These are phyloP conservation scores for Ustilago bromivora DNA, from an alignment of 1,284 basidiomycete genomes.

Conservation along the genomic window DNA sequence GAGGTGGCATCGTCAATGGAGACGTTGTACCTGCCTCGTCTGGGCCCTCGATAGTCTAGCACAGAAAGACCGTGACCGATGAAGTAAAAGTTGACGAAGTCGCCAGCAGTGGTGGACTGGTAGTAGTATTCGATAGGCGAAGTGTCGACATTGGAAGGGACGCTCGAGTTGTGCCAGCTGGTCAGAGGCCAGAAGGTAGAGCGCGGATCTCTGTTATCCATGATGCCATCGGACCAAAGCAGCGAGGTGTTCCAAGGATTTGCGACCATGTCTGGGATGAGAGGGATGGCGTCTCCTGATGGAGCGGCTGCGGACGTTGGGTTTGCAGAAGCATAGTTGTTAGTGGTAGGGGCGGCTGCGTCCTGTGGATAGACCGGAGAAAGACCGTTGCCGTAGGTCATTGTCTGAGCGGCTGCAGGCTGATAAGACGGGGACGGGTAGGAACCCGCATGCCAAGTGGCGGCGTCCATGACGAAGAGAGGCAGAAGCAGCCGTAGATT, in stretches of 20 bases:
- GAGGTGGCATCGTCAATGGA: constrained; percentile 29
- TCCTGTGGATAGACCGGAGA: neutral
- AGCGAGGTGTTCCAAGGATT: constrained; percentile 48
- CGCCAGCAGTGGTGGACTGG: constrained; percentile 20
- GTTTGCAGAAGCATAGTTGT: neutral
- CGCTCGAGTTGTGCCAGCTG: constrained; percentile 24
- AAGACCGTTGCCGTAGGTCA: neutral
- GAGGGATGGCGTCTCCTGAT: neutral
- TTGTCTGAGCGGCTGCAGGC: neutral
- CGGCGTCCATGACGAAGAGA: neutral
- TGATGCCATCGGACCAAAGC: constrained; percentile 39
- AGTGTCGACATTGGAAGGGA: constrained; percentile 34
- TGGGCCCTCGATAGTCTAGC: constrained; percentile 38
- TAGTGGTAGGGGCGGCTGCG: neutral
- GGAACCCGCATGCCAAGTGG: neutral
- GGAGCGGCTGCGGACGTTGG: neutral
- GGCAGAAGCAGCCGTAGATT: neutral
- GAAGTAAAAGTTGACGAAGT: constrained; percentile 39
- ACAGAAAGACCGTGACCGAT: constrained; percentile 36
- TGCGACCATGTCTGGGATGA: constrained; percentile 40
- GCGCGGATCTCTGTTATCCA: constrained; percentile 39
- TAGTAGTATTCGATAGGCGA: constrained; percentile 43
- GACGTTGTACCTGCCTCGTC: constrained; percentile 38
- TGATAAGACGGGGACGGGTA: neutral
- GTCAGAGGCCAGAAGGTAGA: constrained; percentile 34